phyloP scores from a whole-genome alignment of 148 eudicot genomes.

The Arctostaphylos glauca region DNA sequence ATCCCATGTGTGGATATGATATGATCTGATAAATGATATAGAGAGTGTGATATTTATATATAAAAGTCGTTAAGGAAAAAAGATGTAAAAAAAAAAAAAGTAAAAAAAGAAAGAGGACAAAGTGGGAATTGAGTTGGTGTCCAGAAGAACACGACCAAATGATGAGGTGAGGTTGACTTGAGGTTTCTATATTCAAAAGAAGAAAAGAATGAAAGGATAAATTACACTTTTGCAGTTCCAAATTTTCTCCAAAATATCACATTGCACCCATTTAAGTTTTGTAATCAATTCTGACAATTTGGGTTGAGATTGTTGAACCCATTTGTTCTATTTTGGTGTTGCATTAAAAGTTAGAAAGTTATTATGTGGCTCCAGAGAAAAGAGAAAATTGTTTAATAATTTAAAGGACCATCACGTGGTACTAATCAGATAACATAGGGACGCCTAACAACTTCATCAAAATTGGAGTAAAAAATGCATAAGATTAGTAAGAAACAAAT shows the following conservation, averaged over 20 bases:
- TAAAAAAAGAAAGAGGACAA: constrained; percentile 11
- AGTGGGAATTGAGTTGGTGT: constrained; percentile 54
- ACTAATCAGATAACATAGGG: no score
- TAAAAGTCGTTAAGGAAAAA: background rate
- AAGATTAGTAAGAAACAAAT: no score
- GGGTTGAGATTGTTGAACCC: background rate
- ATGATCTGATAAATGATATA: background rate
- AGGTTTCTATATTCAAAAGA: constrained; percentile 44
- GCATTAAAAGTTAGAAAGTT: background rate
- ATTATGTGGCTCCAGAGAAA: background rate
- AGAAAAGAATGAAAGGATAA: constrained; percentile 14
- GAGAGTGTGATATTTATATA: constrained; percentile 3
- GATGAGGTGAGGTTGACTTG: constrained; percentile 98
- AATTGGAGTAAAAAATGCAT: no score
- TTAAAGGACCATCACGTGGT: no score
- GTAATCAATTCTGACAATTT: background rate
- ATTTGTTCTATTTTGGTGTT: background rate
- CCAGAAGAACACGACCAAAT: constrained; percentile 91
- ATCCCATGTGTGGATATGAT: constrained; percentile 38
- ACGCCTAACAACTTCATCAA: no score
- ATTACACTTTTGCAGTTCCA: background rate
- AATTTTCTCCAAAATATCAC: background rate
- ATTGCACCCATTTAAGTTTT: background rate
- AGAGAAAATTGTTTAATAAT: no score
- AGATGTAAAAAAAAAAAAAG: background rate